These are phyloP conservation scores for Pterocarpus santalinus DNA, from an alignment of 306 rosid species.

Conservation along the genomic window DNA sequence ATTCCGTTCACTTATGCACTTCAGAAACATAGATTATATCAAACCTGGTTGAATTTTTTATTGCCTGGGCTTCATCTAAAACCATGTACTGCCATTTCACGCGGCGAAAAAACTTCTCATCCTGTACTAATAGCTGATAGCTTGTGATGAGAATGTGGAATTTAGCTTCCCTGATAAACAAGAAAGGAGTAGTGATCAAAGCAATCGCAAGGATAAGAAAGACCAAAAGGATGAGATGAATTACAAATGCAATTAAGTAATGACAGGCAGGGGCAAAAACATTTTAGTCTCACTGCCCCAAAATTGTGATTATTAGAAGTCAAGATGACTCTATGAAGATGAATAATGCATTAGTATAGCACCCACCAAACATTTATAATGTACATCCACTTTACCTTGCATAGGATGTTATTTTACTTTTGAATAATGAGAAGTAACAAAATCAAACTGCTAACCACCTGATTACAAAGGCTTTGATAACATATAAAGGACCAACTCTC, in stretches of 20 bases:
- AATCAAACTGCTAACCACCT: slow-evolving; percentile 9
- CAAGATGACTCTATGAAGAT: not conserved
- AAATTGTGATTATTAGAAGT: not conserved
- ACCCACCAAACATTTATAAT: not conserved
- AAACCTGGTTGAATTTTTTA: slow-evolving; percentile 82
- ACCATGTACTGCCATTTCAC: slow-evolving; percentile 96
- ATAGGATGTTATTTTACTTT: not conserved
- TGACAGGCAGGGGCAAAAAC: not conserved
- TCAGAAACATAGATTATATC: slow-evolving; percentile 27
- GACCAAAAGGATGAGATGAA: slow-evolving; percentile 8
- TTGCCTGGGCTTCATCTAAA: slow-evolving; percentile 93
- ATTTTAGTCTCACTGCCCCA: not conserved
- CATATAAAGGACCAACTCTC: slow-evolving; percentile 15
- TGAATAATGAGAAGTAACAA: not conserved
- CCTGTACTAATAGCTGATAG: slow-evolving; percentile 82
- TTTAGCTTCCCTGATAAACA: slow-evolving; percentile 74
- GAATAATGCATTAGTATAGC: not conserved
- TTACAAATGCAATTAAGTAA: not conserved
- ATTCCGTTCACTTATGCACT: slow-evolving; percentile 17
- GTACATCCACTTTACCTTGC: no score
- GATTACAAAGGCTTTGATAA: not conserved
- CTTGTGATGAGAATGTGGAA: slow-evolving; percentile 85
- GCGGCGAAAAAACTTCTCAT: slow-evolving; percentile 76
- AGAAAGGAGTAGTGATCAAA: slow-evolving; percentile 11
- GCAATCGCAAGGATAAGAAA: slow-evolving; percentile 7